Conservation (phyloP, 2,329 filamentous ascomycete genomes). For the Trichophaea hybrida region DNA sequence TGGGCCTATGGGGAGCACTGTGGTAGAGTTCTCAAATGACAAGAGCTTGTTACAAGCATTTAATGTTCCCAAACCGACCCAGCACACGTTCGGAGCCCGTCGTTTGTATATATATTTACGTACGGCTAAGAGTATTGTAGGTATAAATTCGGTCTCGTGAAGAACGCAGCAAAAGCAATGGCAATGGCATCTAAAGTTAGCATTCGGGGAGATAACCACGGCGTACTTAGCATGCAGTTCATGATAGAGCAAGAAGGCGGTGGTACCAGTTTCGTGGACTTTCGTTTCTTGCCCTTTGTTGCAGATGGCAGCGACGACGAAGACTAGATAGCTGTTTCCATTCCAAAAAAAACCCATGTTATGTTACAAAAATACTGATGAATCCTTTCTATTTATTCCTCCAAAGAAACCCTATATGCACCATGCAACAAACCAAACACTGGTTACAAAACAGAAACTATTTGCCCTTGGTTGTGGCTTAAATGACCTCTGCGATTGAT, state of each 20-base stretch:
- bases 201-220: slow-evolving; percentile 71
- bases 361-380: not conserved
- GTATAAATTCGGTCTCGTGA: slow-evolving; percentile 56
- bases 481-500: slow-evolving; percentile 38
- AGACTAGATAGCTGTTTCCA: not conserved
- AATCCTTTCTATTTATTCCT: too few species aligned
- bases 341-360: not conserved
- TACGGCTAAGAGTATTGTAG: not conserved
- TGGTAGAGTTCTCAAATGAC: slow-evolving; percentile 51
- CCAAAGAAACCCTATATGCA: too few species aligned
- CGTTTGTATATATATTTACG: not conserved
- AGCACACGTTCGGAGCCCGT: slow-evolving; percentile 9
- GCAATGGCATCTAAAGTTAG: slow-evolving; percentile 82
- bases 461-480: not conserved
- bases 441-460: too few species aligned
- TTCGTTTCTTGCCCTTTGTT: slow-evolving; percentile 62
- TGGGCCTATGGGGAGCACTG: slow-evolving; percentile 46
- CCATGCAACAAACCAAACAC: too few species aligned
- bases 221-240: slow-evolving; percentile 86
- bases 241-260: slow-evolving; percentile 72
- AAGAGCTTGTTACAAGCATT: slow-evolving; percentile 62
- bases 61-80: slow-evolving; percentile 36
- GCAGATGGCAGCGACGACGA: slow-evolving; percentile 40
- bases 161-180: slow-evolving; percentile 84
- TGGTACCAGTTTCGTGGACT: slow-evolving; percentile 56